Evolutionary conservation across 2,329 filamentous ascomycete species (phyloP).

Genomic region (Periconia sp.): DNA sequence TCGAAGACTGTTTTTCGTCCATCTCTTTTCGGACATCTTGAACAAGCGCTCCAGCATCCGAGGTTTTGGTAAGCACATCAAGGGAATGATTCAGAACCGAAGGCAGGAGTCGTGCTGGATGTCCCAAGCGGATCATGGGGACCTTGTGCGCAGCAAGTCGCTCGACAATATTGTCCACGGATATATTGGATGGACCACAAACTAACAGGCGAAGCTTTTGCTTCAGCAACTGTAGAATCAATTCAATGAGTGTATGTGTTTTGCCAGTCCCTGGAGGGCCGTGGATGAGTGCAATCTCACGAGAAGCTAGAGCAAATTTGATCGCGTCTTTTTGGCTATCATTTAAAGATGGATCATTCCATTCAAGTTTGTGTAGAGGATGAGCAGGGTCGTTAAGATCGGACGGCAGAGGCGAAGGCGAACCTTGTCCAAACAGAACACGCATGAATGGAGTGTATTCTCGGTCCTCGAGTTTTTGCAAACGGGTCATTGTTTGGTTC

Average conservation of each 20-base stretch:
- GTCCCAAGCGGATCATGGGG: conserved; percentile 85
- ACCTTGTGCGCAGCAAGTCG: conserved; percentile 81
- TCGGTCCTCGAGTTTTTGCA: conserved; percentile 58
- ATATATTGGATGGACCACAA: conserved; percentile 96
- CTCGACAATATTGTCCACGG: conserved; percentile 97
- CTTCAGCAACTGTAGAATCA: conserved; percentile 87
- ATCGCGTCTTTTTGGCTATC: conserved; percentile 65
- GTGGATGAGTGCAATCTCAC: conserved; percentile 86
- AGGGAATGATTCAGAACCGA: conserved; percentile 87
- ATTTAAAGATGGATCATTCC: conserved; percentile 60
- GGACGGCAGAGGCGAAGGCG: conserved; percentile 52
- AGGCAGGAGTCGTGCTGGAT: conserved; percentile 86
- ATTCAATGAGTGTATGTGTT: conserved; percentile 92
- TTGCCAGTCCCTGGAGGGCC: conserved; percentile 96
- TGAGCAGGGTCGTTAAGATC: conserved; percentile 47
- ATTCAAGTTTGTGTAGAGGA: conserved; percentile 51
- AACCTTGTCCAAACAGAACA: conserved; percentile 62
- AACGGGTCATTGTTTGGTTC: conserved; percentile 63
- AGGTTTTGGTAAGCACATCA: conserved; percentile 86
- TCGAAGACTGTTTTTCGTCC: conserved; percentile 84
- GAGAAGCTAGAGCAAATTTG: conserved; percentile 79
- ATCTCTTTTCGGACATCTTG: conserved; percentile 89
- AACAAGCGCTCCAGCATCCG: conserved; percentile 85
- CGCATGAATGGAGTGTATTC: conserved; percentile 61
- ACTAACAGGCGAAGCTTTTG: conserved; percentile 76